Evolutionary conservation across 257 asterid genomes (phyloP).

Genomic region (Nicotiana otophora): DNA sequence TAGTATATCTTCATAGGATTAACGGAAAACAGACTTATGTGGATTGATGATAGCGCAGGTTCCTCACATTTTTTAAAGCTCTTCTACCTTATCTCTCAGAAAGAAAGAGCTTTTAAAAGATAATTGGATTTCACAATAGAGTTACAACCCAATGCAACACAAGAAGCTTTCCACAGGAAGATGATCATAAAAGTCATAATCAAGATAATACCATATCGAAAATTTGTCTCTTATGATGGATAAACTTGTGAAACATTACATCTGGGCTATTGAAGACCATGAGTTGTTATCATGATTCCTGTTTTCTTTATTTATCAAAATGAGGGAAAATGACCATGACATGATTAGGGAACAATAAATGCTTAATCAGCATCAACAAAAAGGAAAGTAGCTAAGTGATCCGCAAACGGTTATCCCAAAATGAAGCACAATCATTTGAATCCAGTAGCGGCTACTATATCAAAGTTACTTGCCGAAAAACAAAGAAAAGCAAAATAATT

Average conservation of each 20-base stretch:
- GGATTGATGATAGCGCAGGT: background rate
- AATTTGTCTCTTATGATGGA: background rate
- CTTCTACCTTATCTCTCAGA: background rate
- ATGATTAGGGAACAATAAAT: background rate
- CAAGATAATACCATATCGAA: background rate
- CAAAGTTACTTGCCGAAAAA: constrained; percentile 18
- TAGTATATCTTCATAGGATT: background rate
- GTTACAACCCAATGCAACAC: background rate
- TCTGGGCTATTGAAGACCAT: constrained; percentile 2
- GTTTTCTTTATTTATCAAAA: background rate
- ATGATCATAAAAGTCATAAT: background rate
- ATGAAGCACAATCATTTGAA: constrained; percentile 3
- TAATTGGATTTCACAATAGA: constrained; percentile 4
- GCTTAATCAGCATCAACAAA: background rate
- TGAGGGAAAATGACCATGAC: background rate
- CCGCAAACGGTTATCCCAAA: background rate
- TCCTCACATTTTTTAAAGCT: background rate
- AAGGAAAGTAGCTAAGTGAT: background rate
- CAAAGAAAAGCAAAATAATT: background rate
- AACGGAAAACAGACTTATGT: background rate
- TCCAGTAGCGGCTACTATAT: constrained; percentile 9
- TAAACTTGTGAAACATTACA: background rate
- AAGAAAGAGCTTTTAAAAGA: background rate
- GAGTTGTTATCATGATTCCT: background rate
- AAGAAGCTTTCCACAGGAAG: background rate